These are phyloP conservation scores for Orbilia blumenaviensis DNA, from an alignment of 2,329 filamentous ascomycete genomes.

Conservation along the genomic window DNA sequence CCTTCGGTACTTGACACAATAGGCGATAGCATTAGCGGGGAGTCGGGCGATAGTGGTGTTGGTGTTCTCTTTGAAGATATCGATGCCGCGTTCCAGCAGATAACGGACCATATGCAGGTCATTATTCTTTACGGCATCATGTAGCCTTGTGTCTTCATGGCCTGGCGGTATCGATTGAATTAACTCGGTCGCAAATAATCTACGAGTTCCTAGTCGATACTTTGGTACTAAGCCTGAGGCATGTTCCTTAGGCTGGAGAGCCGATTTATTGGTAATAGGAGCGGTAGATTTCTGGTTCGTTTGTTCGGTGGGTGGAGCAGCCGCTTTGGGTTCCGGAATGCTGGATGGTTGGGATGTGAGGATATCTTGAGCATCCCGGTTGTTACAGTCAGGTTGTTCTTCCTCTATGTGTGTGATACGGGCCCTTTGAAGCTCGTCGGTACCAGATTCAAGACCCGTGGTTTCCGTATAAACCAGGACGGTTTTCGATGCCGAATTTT, in stretches of 20 bases:
- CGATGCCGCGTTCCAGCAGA: not conserved
- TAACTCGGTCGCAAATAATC: not conserved
- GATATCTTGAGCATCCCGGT: no score
- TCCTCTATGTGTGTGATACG: not conserved
- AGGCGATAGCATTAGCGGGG: not conserved
- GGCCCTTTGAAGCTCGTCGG: not conserved
- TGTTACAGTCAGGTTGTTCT: no score
- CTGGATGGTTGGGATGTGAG: no score
- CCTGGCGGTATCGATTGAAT: no score
- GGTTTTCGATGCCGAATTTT: not conserved
- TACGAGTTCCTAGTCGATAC: not conserved
- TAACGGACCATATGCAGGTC: not conserved
- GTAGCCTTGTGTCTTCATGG: not conserved
- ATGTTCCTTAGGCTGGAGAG: not conserved
- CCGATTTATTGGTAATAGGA: no score
- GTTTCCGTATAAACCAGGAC: not conserved
- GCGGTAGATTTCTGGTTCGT: not conserved
- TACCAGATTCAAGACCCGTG: not conserved
- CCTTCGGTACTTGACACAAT: not conserved
- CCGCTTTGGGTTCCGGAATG: no score
- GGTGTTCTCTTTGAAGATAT: constrained; percentile 1
- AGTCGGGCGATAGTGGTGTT: not conserved
- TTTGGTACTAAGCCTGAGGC: not conserved
- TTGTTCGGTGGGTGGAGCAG: not conserved
- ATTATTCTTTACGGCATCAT: not conserved